Base-by-base conservation (phyloP, 257 asterid genomes). In the Nicotiana tabacum region DNA sequence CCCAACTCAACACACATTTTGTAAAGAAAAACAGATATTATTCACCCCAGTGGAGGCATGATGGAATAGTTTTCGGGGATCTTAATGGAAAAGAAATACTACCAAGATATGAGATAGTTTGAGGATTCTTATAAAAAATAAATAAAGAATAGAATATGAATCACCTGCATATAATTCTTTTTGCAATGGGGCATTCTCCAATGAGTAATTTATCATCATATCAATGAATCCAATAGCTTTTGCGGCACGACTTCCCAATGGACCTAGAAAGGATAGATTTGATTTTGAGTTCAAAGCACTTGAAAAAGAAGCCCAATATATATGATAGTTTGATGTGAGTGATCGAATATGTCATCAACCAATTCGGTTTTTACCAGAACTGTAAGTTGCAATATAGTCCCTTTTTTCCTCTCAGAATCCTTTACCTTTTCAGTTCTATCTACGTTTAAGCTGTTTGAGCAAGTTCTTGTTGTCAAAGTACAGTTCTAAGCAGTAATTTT, bases 211-310 rank as follows among this genome's bases (percentile, higher is more conserved):
- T 32, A 95, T 95, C 98, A 95, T 93, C 98, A 92, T 94, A 87
- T 95, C 99, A 51, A 95, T 94, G 84, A 95, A 95, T 27, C 98
- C 99, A 30, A 95, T 95, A 81, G 98, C 99, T 90, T 95, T 95
- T 18, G 99, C 98, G 61, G 99, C 98, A 57, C 99, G 98, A 85
- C 99, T 95, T 88, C 99, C 88, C 62, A 95, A 77, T 18, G 98
- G 99, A 68, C 99, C 99, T 95, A 90, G 32, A 85, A 84, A 33
- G 48, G 55, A 68, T 9, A 56, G 13, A 9, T 53, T 21, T 60
- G 33, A 48, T 48, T 39, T 29, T 10, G 10, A 61, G 37, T 7
- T 10, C 32, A 57, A 57, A 70, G 30, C 46, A 69, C 60, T 35
- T 32, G 30, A 10, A 21, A 68, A 16, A 21, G 30, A 69, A 32